Percentiles rank a stretch among this genome's conserved stretches.
phyloP scores from a whole-genome alignment of 208 protist species.

The Wallacemonas sp. region DNA sequence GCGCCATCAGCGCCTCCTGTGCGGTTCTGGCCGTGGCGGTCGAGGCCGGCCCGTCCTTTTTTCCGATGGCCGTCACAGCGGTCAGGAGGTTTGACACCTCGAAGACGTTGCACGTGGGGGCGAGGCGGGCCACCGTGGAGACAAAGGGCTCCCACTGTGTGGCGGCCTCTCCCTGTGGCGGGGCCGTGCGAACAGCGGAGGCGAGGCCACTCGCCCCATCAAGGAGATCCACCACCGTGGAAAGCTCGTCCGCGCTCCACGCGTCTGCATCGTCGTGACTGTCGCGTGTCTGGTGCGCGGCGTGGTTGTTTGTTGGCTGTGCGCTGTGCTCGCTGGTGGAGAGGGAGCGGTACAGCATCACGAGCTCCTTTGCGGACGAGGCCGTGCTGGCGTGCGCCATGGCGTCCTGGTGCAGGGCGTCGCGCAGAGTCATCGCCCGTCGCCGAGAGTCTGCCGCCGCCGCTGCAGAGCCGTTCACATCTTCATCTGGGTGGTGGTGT shows the following conservation, averaged over 20 bases:
- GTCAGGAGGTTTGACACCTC: conserved; percentile 13
- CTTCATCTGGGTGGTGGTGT: no score
- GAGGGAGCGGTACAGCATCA: conserved; percentile 17
- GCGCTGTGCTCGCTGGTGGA: background rate
- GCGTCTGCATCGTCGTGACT: conserved; percentile 1
- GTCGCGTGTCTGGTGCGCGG: background rate
- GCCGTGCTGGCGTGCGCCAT: conserved; percentile 14
- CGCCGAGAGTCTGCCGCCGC: conserved; percentile 13
- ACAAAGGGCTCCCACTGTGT: conserved; percentile 16
- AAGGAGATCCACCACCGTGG: no score
- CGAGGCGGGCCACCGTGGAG: conserved; percentile 17
- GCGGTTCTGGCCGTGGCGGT: background rate
- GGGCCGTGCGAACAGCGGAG: no score
- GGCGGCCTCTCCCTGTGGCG: background rate
- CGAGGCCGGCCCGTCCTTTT: background rate
- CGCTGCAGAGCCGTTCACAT: no score
- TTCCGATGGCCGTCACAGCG: background rate
- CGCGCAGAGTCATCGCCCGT: conserved; percentile 26
- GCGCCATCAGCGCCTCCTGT: background rate
- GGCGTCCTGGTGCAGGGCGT: conserved; percentile 17
- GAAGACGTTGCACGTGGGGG: conserved; percentile 29
- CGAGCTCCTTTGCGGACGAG: conserved; percentile 28
- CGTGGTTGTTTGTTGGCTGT: no score
- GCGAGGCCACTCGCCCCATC: no score
- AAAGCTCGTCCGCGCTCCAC: background rate